Evolutionary conservation across 495 filamentous ascomycete genomes (phyloP), one percentile per base, ranked within the genome.

Genomic region (Pyrenula massariospora): DNA sequence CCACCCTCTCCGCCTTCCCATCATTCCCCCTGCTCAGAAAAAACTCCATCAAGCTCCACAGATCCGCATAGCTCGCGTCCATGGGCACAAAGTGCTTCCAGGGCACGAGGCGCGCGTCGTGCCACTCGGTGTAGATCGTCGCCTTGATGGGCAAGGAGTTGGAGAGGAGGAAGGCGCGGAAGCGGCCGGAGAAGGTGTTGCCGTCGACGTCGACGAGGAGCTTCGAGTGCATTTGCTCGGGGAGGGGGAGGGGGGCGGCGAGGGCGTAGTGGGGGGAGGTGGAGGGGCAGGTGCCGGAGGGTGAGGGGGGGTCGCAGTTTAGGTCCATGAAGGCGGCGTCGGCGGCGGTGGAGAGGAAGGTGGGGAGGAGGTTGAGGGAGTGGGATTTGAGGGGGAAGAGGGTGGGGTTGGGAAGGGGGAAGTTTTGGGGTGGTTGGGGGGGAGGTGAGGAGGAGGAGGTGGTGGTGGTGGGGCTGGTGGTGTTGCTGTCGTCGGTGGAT

Each of bases 41-140:
- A 62, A 87, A 90, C 58, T 86, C 80, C 73, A 89, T 78, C 15
- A 90, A 78, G 3, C 79, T 84, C 50, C 80, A 89, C 55, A 85
- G 73, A 63, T 91, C 87, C 50, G 80, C 72, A 58, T 86, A 89
- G 24, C 83, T 76, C 63, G 83, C 88, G 62, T 89, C 86, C 84
- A 91, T 86, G 3, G 87, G 87, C 20, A 86, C 84, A 60, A 76
- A 84, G 58, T 84, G 81, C 58, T 77, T 77, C 81, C 81, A 84
- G 3, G 77, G 70, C 2, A 79, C 65, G 12, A 84, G 63, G 19
- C 81, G 67, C 53, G 68, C 71, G 58, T 84, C 81, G 53, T 84
- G 81, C 81, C 81, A 84, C 66, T 84, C 81, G 12, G 73, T 67
- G 73, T 79, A 84, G 24, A 84, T 68, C 3, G 81, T 82, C 1